Evolutionary conservation across 345 rosid genomes (phyloP), one percentile per base, ranked within the genome.

Genomic region (Populus ilicifolia): DNA sequence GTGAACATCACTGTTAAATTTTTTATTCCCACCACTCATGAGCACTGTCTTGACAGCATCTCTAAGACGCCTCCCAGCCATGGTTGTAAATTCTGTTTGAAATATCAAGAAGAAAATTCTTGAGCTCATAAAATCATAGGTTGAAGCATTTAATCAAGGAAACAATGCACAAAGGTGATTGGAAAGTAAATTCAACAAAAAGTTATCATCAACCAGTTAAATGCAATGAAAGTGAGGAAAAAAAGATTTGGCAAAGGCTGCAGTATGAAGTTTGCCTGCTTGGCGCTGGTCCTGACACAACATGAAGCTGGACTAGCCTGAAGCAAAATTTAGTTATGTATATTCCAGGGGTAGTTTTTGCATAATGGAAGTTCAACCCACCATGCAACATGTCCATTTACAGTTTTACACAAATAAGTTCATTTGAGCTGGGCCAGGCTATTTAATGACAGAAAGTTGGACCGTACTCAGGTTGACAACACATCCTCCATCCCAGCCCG

Each of bases 61-160:
- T n/a, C 98, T 92, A 74, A 96, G 99, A 43, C 96, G 97, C 86
- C 99, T 92, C 81, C 99, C 98, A 80, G 99, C 94, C 99, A 96
- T 96, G 69, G 99, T 92, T 65, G 99, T 90, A 75, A 94, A 96
- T 84, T 96, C 99, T 96, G 88, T 72, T 62, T 36, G 69, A 43
- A 70, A 72, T 77, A 73, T 74, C 12, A 14, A 70, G 25, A n/a
- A 72, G n/a, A 71, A 66, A 75, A 46, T 8, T 21, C 38, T 59
- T 50, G 20, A 70, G 41, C 68, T 78, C 23, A 43, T 7, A 62
- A 67, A 77, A 59, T 35, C 46, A 77, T 52, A 76, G 20, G 12
- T 54, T 2, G 25, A 71, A 30, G 54, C 7, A 6, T 46, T 13
- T 36, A 14, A 66, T 0, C 5, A 56, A 64, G 12, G 18, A 39